Evolutionary conservation across 78 protist genomes (phyloP).

Genomic region (Acrasis kona): DNA sequence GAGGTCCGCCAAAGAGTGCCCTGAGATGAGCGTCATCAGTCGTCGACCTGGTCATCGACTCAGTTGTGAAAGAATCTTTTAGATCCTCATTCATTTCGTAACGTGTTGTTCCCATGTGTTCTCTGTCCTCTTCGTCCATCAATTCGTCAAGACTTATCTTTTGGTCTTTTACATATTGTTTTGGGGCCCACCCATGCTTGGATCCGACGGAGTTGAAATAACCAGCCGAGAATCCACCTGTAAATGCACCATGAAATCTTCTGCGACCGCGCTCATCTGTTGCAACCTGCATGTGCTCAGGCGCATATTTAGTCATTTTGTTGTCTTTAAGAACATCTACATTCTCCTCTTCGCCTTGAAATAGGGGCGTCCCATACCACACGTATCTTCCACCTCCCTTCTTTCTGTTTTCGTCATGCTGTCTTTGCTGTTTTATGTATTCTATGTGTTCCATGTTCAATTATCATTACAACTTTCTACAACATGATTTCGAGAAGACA

Average conservation of each 20-base stretch:
- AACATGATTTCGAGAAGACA: too few species aligned
- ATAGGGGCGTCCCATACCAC: background rate
- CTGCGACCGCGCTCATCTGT: slow-evolving; percentile 65
- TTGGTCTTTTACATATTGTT: slow-evolving; percentile 44
- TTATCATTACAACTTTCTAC: too few species aligned
- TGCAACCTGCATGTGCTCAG: slow-evolving; percentile 7
- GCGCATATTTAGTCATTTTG: background rate
- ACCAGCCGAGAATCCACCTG: slow-evolving; percentile 95
- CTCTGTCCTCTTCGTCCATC: slow-evolving; percentile 89
- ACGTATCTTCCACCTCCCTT: background rate
- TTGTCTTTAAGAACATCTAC: background rate
- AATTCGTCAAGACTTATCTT: slow-evolving; percentile 44
- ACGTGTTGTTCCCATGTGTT: too few species aligned
- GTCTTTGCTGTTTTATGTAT: too few species aligned
- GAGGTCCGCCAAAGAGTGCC: too few species aligned
- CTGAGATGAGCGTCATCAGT: too few species aligned
- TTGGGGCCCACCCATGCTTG: slow-evolving; percentile 48
- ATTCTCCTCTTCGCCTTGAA: background rate
- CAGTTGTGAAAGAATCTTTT: background rate
- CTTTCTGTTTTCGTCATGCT: background rate
- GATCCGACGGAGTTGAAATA: slow-evolving; percentile 89
- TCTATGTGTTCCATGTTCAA: too few species aligned
- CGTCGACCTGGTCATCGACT: too few species aligned
- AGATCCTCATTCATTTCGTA: too few species aligned
- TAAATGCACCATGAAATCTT: slow-evolving; percentile 94